These are phyloP conservation scores for Trichoderma brevicompactum DNA, from an alignment of 2,329 filamentous ascomycete genomes.

Conservation along the genomic window DNA sequence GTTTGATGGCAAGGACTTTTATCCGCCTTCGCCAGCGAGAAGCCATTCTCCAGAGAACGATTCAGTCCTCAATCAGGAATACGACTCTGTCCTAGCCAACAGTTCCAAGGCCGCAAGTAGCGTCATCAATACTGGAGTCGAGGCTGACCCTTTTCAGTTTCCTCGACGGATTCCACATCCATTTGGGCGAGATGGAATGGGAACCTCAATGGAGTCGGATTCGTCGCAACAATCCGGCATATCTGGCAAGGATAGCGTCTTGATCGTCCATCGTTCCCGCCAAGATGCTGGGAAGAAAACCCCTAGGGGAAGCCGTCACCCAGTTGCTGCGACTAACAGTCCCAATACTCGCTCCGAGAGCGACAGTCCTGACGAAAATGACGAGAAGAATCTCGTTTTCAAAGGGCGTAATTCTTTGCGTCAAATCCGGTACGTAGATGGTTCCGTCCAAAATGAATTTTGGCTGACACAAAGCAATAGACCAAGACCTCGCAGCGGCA, in stretches of 20 bases:
- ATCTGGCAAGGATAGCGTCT: neutral
- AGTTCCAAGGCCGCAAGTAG: neutral
- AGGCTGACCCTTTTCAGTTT: neutral
- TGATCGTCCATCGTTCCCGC: neutral
- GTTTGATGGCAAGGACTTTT: slow-evolving; percentile 69
- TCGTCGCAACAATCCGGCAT: slow-evolving; percentile 6
- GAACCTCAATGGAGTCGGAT: neutral
- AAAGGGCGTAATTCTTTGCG: slow-evolving; percentile 42
- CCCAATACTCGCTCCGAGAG: slow-evolving; percentile 21
- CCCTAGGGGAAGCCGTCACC: neutral
- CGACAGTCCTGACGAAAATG: slow-evolving; percentile 39
- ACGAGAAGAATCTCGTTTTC: slow-evolving; percentile 45
- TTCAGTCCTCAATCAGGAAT: neutral
- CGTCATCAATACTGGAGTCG: neutral
- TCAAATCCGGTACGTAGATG: slow-evolving; percentile 39
- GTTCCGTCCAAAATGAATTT: neutral
- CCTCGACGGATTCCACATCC: neutral
- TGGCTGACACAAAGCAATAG: slow-evolving; percentile 36
- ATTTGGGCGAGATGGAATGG: neutral
- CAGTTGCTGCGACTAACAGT: neutral
- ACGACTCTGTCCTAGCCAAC: neutral
- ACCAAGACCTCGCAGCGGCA: slow-evolving; percentile 48
- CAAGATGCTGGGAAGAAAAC: slow-evolving; percentile 14
- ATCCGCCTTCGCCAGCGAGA: slow-evolving; percentile 59
- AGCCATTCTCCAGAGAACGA: slow-evolving; percentile 32